Base-by-base conservation (phyloP, 2,329 filamentous ascomycete genomes). In the Fusarium devonianum region DNA sequence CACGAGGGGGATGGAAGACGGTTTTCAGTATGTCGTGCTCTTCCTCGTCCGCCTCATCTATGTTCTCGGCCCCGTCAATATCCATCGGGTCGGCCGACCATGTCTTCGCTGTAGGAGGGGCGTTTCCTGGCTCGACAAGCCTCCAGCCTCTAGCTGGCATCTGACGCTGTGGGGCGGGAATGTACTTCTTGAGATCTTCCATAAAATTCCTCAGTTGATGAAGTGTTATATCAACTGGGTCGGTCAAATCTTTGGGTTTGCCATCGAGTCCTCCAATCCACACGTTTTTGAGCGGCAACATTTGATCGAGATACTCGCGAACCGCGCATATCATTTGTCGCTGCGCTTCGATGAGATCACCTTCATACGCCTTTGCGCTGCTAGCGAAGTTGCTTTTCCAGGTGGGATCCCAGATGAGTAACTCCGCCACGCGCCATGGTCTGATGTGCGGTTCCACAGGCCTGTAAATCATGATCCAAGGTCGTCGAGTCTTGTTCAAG, bases 371-470 rank as follows among this genome's bases (percentile, higher is more conserved):
- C 2, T 40, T 4, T 4, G 55, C 32, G 11, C 53, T 48, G 0
- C 47, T 39, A 0, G 57, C 49, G 6, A 68, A 64, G 18, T 63
- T 69, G 1, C 65, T 55, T 2, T 50, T 56, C 7, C 71, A 68
- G 1, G 65, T 56, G 2, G 69, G 47, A 53, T 85, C 82, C 81
- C 81, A 84, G 28, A 85, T 79, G 5, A 85, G 68, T 10, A 85
- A 58, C 56, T 85, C 81, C 3, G 73, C 71, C 2, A 42, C 39
- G 1, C 2, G 55, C 62, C 69, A 76, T 1, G 64, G 56, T 16
- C 43, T 63, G 1, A 7, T 11, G 45, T 76, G 70, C 2, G 72
- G 67, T n/a, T 77, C 67, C 4, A 68, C 58, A 0, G 78, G 75
- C 9, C 82, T 75, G 48, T 76, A 75, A 11, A 81, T 60, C 0